Base-by-base conservation (phyloP, 805 yeast species). In the Ogataea glucozyma region DNA sequence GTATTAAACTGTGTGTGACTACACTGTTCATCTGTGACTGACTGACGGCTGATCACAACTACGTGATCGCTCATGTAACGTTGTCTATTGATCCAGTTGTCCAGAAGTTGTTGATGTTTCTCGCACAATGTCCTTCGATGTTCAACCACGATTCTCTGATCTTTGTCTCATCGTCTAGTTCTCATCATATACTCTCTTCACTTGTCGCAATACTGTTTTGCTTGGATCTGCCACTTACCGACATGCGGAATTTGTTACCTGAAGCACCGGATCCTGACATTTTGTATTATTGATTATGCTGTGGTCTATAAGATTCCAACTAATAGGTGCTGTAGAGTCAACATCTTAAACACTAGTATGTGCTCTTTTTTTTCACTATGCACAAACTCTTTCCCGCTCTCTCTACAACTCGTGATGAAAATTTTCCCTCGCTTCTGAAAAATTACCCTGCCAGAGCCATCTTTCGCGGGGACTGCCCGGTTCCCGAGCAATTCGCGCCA, bases 221-320 rank as follows among this genome's bases (percentile, higher is more conserved):
- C 20, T 14, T 14, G 11, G 30, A 30, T 35, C 43, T 30, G 32
- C 36, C 40, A 32, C 96, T 75, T 87, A 87, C 95, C 75, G 99
- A 89, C 87, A 91, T 88, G 80, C 97, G 89, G 88, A 85, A 93
- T 83, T 91, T 91, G 85, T 89, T 93, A 83, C 99, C 97, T 75
- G 95, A 88, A 79, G 96, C 93, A 82, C 95, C 95, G 73, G 86
- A 81, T 71, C 86, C 85, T 70, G 89, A 83, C 91, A 85, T 85
- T 73, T 68, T 76, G 38, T 29, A 31, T 37, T 47, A 44, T 45
- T 39, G 38, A 34, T 34, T 34, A 34, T 34, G 38, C 36, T 34
- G 38, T 34, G 22, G 38, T 34, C 38, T 34, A 34, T 34, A 22
- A 34, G 38, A 33, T 33, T 34, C 38, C 38, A 34, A 34, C 38